These are phyloP conservation scores for Daldinia grandis DNA, from an alignment of 495 filamentous ascomycete genomes.

Conservation along the genomic window DNA sequence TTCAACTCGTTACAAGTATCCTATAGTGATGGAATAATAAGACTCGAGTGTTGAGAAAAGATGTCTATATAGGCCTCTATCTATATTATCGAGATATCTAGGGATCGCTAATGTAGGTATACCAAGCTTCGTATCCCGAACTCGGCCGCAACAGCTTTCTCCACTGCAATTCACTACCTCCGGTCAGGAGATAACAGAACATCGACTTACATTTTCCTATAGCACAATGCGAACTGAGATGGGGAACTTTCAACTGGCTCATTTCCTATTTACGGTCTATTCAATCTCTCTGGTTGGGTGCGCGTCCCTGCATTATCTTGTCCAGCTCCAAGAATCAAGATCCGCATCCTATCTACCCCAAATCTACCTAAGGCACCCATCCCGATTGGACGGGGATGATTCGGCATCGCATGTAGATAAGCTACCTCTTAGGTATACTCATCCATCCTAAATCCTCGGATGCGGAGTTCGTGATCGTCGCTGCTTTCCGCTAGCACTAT, in stretches of 20 bases:
- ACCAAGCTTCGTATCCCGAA: slow-evolving; percentile 26
- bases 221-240: slow-evolving; percentile 16
- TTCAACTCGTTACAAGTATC: background rate
- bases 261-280: slow-evolving; percentile 38
- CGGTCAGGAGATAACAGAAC: slow-evolving; percentile 43
- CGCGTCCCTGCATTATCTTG: slow-evolving; percentile 32
- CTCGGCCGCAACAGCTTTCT: slow-evolving; percentile 30
- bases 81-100: slow-evolving; percentile 6
- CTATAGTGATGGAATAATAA: too few relatives aligned
- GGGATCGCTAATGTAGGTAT: background rate
- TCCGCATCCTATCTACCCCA: slow-evolving; percentile 17
- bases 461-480: slow-evolving; percentile 12
- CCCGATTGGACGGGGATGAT: slow-evolving; percentile 35
- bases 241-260: slow-evolving; percentile 7
- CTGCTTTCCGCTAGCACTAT: background rate
- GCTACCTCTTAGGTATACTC: too few relatives aligned
- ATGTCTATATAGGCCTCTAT: slow-evolving; percentile 5
- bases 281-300: slow-evolving; percentile 32
- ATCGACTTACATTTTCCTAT: slow-evolving; percentile 12
- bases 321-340: slow-evolving; percentile 27
- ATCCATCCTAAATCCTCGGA: background rate
- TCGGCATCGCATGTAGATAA: slow-evolving; percentile 37
- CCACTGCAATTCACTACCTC: slow-evolving; percentile 23
- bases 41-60: background rate
- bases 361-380: background rate